These are phyloP conservation scores for Xylaria flabelliformis DNA, from an alignment of 495 filamentous ascomycete genomes.

Conservation along the genomic window DNA sequence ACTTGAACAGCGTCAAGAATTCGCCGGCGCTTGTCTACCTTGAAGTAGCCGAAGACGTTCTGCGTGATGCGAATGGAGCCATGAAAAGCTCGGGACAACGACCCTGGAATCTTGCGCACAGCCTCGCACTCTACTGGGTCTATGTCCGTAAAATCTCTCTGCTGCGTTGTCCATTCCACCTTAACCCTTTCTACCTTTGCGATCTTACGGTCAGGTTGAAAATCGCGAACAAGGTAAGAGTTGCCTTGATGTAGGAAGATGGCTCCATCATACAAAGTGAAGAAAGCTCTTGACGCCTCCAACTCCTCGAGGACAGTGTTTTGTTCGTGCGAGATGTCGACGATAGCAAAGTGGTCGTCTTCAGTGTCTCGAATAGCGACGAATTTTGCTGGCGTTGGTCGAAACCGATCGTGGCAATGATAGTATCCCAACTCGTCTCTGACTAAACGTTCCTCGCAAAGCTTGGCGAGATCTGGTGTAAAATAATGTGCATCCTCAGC, in stretches of 20 bases:
- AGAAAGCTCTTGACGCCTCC: constrained; percentile 93
- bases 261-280: constrained; percentile 95
- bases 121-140: constrained; percentile 87
- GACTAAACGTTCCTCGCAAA: constrained; percentile 78
- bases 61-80: constrained; percentile 83
- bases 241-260: constrained; percentile 97
- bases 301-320: constrained; percentile 93
- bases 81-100: constrained; percentile 71
- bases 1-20: constrained; percentile 93
- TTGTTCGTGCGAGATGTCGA: constrained; percentile 81
- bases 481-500: constrained; percentile 82
- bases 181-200: constrained; percentile 76
- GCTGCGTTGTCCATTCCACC: constrained; percentile 94
- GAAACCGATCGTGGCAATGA: constrained; percentile 87
- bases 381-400: constrained; percentile 79
- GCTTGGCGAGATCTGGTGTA: constrained; percentile 69
- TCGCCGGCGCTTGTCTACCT: constrained; percentile 78
- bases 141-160: constrained; percentile 94
- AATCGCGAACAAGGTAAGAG: constrained; percentile 89
- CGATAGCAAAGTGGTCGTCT: constrained; percentile 90
- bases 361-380: constrained; percentile 93
- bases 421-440: constrained; percentile 80
- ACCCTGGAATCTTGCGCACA: constrained; percentile 66
- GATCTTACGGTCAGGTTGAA: constrained; percentile 77
- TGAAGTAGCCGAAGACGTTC: constrained; percentile 95